These are phyloP conservation scores for Sarocladium brachiariae DNA, from an alignment of 2,329 filamentous ascomycete species.

Conservation along the genomic window DNA sequence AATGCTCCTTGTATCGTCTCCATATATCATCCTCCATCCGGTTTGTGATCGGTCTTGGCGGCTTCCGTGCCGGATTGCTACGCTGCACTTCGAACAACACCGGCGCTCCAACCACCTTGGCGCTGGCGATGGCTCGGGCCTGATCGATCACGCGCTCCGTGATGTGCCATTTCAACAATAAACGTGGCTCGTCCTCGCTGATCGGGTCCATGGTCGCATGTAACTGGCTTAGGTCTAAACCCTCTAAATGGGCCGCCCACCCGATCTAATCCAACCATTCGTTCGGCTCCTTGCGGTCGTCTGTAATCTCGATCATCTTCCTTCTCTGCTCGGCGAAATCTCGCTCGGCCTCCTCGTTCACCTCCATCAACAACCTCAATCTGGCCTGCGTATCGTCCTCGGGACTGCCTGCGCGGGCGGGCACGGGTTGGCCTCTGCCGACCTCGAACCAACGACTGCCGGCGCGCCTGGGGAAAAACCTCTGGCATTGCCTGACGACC, in stretches of 20 bases:
- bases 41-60: not conserved
- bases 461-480: not conserved
- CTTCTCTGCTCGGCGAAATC: not conserved
- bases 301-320: not conserved
- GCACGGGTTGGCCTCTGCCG: not conserved
- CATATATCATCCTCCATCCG: conserved; percentile 3
- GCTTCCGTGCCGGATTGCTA: not conserved
- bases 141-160: not conserved
- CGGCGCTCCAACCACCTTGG: not conserved
- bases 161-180: not conserved
- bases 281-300: not conserved
- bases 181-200: not conserved
- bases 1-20: conserved; percentile 6
- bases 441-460: not conserved
- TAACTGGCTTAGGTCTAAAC: not conserved
- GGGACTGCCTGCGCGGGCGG: not conserved
- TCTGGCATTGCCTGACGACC: not conserved
- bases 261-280: not conserved
- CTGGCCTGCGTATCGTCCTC: not conserved
- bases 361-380: not conserved
- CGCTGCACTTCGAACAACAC: not conserved
- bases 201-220: not conserved
- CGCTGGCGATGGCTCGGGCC: not conserved
- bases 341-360: not conserved
- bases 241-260: not conserved